Conservation (phyloP, 2,329 filamentous ascomycete species). For the Claviceps paspali region DNA sequence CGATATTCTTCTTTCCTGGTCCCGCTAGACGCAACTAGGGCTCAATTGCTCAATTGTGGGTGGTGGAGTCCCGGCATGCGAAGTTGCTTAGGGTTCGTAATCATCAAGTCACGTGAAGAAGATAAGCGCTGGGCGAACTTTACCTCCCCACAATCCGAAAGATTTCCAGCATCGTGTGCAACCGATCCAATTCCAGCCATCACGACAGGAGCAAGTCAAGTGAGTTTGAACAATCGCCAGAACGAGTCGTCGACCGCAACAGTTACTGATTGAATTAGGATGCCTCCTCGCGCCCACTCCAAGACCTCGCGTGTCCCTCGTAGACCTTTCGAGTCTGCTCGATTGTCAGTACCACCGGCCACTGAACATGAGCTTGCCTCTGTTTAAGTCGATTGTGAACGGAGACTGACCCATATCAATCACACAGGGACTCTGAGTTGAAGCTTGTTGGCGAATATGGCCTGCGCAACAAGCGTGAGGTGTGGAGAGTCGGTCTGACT, state of each 20-base stretch:
- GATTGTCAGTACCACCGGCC: conserved; percentile 95
- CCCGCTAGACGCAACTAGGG: conserved; percentile 14
- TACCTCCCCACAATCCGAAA: conserved; percentile 19
- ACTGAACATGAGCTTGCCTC: conserved; percentile 97
- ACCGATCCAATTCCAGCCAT: conserved; percentile 20
- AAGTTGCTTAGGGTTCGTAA: conserved; percentile 18
- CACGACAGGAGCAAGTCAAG: conserved; percentile 25
- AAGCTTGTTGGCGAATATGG: conserved; percentile 99
- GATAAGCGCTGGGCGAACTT: conserved; percentile 9
- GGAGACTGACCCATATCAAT: conserved; percentile 49
- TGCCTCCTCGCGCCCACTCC: conserved; percentile 56
- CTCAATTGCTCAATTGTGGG: conserved; percentile 17
- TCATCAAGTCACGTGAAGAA: conserved; percentile 13
- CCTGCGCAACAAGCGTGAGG: conserved; percentile 99
- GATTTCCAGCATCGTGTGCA: conserved; percentile 15
- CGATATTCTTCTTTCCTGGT: conserved; percentile 12
- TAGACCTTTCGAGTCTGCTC: conserved; percentile 98
- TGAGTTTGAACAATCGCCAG: conserved; percentile 13
- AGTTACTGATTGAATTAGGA: conserved; percentile 18
- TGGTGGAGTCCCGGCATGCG: conserved; percentile 5
- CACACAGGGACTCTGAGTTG: conserved; percentile 87
- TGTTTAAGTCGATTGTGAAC: conserved; percentile 80
- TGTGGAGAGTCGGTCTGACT: conserved; percentile 98
- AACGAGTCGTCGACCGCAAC: neutral
- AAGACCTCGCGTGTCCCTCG: conserved; percentile 99